Conservation (phyloP, 2,329 filamentous ascomycete species). For the Arthrinium phaeospermum region DNA sequence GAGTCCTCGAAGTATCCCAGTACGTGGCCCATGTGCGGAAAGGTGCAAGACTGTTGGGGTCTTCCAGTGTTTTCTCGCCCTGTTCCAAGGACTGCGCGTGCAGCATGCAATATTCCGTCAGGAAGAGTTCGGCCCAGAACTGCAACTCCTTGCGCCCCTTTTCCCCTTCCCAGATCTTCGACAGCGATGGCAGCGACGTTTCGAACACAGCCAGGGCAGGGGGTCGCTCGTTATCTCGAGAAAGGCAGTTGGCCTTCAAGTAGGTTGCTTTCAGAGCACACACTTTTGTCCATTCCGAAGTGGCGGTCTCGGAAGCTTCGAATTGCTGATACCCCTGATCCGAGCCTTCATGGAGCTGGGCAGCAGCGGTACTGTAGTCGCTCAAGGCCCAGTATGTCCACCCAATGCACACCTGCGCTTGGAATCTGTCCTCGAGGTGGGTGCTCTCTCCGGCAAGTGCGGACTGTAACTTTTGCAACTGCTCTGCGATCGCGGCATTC, state of each 20-base stretch:
- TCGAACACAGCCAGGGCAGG: slow-evolving; percentile 72
- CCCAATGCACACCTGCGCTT: slow-evolving; percentile 81
- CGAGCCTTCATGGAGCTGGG: slow-evolving; percentile 68
- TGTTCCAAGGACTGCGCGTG: slow-evolving; percentile 64
- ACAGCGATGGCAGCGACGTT: slow-evolving; percentile 68
- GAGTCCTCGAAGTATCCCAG: slow-evolving; percentile 59
- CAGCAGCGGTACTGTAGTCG: slow-evolving; percentile 68
- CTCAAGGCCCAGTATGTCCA: slow-evolving; percentile 83
- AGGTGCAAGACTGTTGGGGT: slow-evolving; percentile 59
- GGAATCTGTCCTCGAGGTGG: slow-evolving; percentile 67
- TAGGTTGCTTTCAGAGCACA: slow-evolving; percentile 82
- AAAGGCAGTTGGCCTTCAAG: slow-evolving; percentile 71
- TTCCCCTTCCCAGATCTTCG: slow-evolving; percentile 55
- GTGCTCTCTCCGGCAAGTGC: slow-evolving; percentile 64
- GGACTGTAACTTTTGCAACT: slow-evolving; percentile 57
- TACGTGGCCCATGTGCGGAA: slow-evolving; percentile 74
- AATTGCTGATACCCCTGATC: slow-evolving; percentile 59
- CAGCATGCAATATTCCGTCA: slow-evolving; percentile 77
- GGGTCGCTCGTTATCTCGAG: slow-evolving; percentile 51
- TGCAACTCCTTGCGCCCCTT: slow-evolving; percentile 68
- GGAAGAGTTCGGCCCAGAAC: slow-evolving; percentile 78
- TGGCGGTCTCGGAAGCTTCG: slow-evolving; percentile 52
- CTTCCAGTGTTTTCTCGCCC: slow-evolving; percentile 55
- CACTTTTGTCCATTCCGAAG: slow-evolving; percentile 79
- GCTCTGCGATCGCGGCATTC: slow-evolving; percentile 51